Conservation (phyloP, 192 early-diverging fungal species). For the Gaertneriomyces sp. region DNA sequence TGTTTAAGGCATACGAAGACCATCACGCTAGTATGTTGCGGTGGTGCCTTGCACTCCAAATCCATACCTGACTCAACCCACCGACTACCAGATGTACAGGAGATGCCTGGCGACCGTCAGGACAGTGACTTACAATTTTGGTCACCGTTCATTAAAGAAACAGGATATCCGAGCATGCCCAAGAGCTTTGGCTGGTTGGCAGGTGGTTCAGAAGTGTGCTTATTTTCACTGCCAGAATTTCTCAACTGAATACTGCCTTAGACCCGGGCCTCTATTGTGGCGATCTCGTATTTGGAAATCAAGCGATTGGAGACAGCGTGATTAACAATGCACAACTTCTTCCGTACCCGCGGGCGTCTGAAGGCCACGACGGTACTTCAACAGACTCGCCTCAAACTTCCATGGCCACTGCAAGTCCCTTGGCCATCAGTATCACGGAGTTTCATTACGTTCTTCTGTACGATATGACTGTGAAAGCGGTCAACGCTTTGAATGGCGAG, state of each 20-base stretch:
- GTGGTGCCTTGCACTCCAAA: not conserved
- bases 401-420: conserved; percentile 45
- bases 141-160: conserved; percentile 58
- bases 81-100: conserved; percentile 54
- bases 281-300: conserved; percentile 70
- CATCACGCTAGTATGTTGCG: conserved; percentile 53
- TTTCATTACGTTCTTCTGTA: conserved; percentile 89
- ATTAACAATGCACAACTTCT: conserved; percentile 77
- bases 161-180: conserved; percentile 61
- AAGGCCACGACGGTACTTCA: not conserved
- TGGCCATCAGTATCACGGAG: conserved; percentile 78
- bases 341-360: conserved; percentile 47
- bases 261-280: conserved; percentile 86
- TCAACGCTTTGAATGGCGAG: conserved; percentile 77
- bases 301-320: conserved; percentile 72
- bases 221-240: not conserved
- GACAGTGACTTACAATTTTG: conserved; percentile 66
- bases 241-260: conserved; percentile 14
- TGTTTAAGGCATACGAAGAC: conserved; percentile 70
- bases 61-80: not conserved
- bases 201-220: conserved; percentile 31
- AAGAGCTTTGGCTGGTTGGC: conserved; percentile 92
- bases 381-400: conserved; percentile 34
- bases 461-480: conserved; percentile 67
- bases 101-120: conserved; percentile 53